Conservation (phyloP, 441 rosid species). For the Daphne laureola region DNA sequence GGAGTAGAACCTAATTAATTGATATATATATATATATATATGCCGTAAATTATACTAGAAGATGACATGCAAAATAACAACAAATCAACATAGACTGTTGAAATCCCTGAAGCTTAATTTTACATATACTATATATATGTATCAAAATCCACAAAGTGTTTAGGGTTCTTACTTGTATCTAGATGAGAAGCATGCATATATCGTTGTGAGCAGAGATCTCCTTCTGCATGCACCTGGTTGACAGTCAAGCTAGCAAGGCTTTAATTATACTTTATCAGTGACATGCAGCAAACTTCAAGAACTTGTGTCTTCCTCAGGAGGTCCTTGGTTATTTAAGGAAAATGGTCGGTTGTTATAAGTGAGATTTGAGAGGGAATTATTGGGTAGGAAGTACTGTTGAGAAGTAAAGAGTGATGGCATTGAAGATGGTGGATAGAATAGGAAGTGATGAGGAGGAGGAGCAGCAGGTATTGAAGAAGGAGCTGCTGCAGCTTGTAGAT, state of each 20-base stretch:
- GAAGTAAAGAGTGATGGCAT: constrained; percentile 53
- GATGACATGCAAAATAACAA: no score
- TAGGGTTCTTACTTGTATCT: background rate
- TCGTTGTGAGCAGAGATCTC: background rate
- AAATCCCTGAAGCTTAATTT: no score
- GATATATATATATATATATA: no score
- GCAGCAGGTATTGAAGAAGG: constrained; percentile 28
- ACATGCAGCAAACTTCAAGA: constrained; percentile 19
- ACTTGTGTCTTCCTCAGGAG: constrained; percentile 28
- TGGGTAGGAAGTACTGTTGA: constrained; percentile 23
- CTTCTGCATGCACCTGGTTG: background rate
- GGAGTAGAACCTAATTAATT: no score
- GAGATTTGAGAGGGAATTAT: constrained; percentile 29
- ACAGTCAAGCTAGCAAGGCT: background rate
- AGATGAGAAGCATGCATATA: background rate
- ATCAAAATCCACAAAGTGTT: background rate
- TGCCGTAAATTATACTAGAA: no score
- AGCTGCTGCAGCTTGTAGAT: constrained; percentile 15
- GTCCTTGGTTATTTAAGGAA: constrained; percentile 18
- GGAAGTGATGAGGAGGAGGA: constrained; percentile 31
- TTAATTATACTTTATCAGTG: background rate
- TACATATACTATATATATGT: background rate
- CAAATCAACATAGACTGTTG: no score
- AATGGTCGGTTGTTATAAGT: constrained; percentile 32
- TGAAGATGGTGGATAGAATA: constrained; percentile 49